These are phyloP conservation scores for Colletotrichum spinosum DNA, from an alignment of 2,329 filamentous ascomycete genomes.

Conservation along the genomic window DNA sequence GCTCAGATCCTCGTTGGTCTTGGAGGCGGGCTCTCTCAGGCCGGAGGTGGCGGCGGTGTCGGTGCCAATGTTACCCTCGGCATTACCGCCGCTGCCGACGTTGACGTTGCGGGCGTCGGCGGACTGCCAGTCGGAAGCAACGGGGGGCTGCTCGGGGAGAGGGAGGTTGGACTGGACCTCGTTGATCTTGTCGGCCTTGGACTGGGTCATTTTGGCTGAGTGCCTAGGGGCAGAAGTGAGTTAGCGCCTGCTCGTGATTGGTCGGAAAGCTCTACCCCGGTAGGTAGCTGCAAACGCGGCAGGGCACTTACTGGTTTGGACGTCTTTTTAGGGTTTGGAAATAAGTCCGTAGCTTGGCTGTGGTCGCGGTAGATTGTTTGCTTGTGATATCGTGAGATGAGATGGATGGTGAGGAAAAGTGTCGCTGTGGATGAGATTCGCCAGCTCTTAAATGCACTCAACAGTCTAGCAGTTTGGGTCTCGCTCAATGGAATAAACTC, in stretches of 20 bases:
- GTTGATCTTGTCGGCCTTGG: conserved; percentile 75
- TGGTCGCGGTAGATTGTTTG: neutral
- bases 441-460: conserved; percentile 16
- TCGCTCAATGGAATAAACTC: conserved; percentile 1
- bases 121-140: conserved; percentile 83
- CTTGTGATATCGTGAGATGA: conserved; percentile 5
- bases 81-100: conserved; percentile 70
- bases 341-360: neutral
- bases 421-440: neutral
- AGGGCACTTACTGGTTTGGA: neutral
- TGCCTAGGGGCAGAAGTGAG: neutral
- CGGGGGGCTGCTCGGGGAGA: conserved; percentile 81
- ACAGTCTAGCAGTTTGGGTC: neutral
- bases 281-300: neutral
- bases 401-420: neutral
- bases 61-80: conserved; percentile 64
- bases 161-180: conserved; percentile 79
- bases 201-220: conserved; percentile 52
- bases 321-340: neutral
- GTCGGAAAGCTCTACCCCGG: neutral
- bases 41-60: conserved; percentile 61
- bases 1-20: conserved; percentile 66
- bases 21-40: conserved; percentile 70
- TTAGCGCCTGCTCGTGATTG: conserved; percentile 15
- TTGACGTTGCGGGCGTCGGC: conserved; percentile 76